These are phyloP conservation scores for Botryotinia convoluta DNA, from an alignment of 2,329 filamentous ascomycete species.

Conservation along the genomic window DNA sequence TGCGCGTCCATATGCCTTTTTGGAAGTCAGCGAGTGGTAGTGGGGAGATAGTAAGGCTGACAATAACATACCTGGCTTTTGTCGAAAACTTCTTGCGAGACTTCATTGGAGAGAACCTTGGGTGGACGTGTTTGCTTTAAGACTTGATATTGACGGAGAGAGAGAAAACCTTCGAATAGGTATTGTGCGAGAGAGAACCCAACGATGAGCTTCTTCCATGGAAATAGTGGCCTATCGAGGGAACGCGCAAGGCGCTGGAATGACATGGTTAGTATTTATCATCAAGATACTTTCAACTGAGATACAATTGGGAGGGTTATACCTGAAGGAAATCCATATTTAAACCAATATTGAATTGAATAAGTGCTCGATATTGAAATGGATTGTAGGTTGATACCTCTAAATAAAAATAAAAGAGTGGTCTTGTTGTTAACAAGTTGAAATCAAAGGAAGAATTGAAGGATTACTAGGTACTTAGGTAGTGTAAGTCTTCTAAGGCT, in stretches of 20 bases:
- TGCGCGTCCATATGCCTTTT: conserved; percentile 82
- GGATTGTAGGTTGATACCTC: not conserved
- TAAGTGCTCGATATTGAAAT: not conserved
- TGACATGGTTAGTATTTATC: conserved; percentile 26
- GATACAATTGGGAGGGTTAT: conserved; percentile 12
- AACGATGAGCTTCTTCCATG: conserved; percentile 95
- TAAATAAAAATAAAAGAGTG: not conserved
- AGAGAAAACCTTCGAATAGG: conserved; percentile 84
- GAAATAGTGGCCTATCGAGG: conserved; percentile 89
- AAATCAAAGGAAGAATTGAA: not conserved
- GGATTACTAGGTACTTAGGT: not conserved
- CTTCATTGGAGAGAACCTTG: conserved; percentile 82
- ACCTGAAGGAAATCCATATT: conserved; percentile 41
- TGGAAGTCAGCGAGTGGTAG: conserved; percentile 23
- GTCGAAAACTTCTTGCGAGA: conserved; percentile 86
- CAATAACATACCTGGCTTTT: conserved; percentile 69
- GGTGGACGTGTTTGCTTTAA: conserved; percentile 77
- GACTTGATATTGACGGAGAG: conserved; percentile 84
- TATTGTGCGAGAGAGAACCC: conserved; percentile 93
- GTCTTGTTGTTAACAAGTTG: conserved; percentile 1
- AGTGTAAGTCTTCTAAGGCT: not conserved
- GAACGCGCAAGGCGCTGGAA: conserved; percentile 70
- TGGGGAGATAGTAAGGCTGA: conserved; percentile 19
- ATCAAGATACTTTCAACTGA: not conserved
- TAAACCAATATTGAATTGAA: conserved; percentile 9